Percentiles rank a stretch among this genome's conserved stretches.
Evolutionary conservation across 2,329 filamentous ascomycete species (phyloP).

Genomic region (Pestalotiopsis sp.): DNA sequence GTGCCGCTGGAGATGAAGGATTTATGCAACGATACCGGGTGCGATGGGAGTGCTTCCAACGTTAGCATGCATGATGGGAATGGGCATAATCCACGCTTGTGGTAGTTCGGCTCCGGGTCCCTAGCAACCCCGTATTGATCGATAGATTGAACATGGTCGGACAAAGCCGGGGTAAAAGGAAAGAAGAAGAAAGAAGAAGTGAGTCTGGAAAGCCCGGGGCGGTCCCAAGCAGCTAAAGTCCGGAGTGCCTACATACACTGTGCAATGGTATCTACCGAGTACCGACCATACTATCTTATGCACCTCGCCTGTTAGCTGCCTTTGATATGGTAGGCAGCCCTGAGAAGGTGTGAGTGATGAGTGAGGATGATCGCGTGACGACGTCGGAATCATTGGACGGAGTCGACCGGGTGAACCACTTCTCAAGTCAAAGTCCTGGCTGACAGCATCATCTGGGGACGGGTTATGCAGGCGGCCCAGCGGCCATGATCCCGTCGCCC

Average conservation of each 20-base stretch:
- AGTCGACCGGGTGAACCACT: background rate
- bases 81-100: background rate
- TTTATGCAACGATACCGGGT: background rate
- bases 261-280: background rate
- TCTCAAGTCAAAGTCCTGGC: background rate
- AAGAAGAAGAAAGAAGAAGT: background rate
- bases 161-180: conserved; percentile 8
- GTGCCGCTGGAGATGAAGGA: background rate
- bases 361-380: background rate
- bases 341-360: background rate
- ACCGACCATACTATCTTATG: too few relatives aligned
- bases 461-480: background rate
- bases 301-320: background rate
- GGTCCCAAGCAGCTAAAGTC: background rate
- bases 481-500: background rate
- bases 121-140: background rate
- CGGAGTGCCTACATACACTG: background rate
- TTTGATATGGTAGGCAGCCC: background rate
- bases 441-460: background rate
- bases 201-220: background rate
- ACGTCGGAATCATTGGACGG: background rate
- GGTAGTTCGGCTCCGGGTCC: background rate
- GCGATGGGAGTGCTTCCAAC: background rate
- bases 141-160: conserved; percentile 5
- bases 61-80: background rate